These are phyloP conservation scores for Vickermania ingenoplastis DNA, from an alignment of 208 protist genomes.

Conservation along the genomic window DNA sequence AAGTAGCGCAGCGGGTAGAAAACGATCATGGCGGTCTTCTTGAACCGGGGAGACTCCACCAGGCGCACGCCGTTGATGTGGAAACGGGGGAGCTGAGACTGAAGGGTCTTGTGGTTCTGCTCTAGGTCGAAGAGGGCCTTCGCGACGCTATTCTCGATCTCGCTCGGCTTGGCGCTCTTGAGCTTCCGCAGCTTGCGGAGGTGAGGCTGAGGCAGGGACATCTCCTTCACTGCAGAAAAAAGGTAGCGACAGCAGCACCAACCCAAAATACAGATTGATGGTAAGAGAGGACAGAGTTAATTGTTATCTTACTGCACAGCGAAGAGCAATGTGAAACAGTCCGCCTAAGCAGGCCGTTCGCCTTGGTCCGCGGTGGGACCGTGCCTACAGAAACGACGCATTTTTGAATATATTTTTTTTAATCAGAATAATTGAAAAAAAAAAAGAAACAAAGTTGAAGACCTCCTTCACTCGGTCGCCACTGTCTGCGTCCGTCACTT, in stretches of 20 bases:
- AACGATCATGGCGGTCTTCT: slow-evolving; percentile 90
- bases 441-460: slow-evolving; percentile 11
- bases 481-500: too few species aligned
- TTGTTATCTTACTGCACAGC: background rate
- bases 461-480: too few species aligned
- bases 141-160: slow-evolving; percentile 74
- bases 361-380: too few species aligned
- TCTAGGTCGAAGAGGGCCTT: slow-evolving; percentile 95
- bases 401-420: too few species aligned
- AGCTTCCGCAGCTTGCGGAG: slow-evolving; percentile 78
- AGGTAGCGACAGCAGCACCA: too few species aligned
- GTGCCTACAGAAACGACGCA: too few species aligned
- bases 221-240: too few species aligned
- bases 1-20: slow-evolving; percentile 97
- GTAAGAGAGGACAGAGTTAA: background rate
- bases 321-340: background rate
- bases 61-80: slow-evolving; percentile 93
- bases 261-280: slow-evolving; percentile 4
- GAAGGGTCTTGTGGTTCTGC: slow-evolving; percentile 86
- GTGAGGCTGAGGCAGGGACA: slow-evolving; percentile 15
- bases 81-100: slow-evolving; percentile 90
- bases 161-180: slow-evolving; percentile 28
- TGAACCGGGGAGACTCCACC: slow-evolving; percentile 48
- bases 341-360: background rate
- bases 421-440: slow-evolving; percentile 7